Percentiles rank a stretch among this genome's conserved stretches.
phyloP scores from a whole-genome alignment of 2,329 filamentous ascomycete genomes.

The Kalmusia sp. region DNA sequence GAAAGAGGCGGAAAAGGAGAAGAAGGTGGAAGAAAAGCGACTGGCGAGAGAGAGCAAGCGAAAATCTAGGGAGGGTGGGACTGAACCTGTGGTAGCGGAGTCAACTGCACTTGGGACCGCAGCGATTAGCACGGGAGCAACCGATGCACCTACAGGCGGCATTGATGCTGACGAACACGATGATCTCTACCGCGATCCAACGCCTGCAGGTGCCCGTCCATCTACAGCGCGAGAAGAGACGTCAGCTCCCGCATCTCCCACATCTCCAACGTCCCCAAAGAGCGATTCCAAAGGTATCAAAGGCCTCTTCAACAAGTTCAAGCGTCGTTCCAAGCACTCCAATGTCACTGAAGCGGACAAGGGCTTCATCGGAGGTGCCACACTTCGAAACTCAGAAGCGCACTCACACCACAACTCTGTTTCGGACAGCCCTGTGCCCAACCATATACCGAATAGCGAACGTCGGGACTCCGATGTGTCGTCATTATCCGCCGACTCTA shows the following conservation, averaged over 20 bases:
- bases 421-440: constrained; percentile 17
- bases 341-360: constrained; percentile 28
- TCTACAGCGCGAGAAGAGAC: background rate
- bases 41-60: constrained; percentile 60
- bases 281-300: constrained; percentile 43
- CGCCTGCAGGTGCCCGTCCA: constrained; percentile 11
- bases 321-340: constrained; percentile 46
- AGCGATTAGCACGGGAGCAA: too few relatives aligned
- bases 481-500: constrained; percentile 36
- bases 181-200: constrained; percentile 28
- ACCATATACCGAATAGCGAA: constrained; percentile 11
- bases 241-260: constrained; percentile 26
- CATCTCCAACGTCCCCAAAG: constrained; percentile 33
- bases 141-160: too few relatives aligned
- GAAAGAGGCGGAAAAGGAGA: constrained; percentile 54
- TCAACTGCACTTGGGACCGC: constrained; percentile 13
- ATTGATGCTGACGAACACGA: constrained; percentile 18
- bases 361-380: constrained; percentile 55
- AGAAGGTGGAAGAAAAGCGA: constrained; percentile 62
- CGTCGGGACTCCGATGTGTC: constrained; percentile 41
- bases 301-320: constrained; percentile 47
- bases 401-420: constrained; percentile 14
- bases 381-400: constrained; percentile 32
- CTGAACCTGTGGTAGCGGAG: constrained; percentile 20
- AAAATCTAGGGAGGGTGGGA: constrained; percentile 50